These are phyloP conservation scores for Filobasidium wieringae DNA, from an alignment of 768 basidiomycete genomes.

Conservation along the genomic window DNA sequence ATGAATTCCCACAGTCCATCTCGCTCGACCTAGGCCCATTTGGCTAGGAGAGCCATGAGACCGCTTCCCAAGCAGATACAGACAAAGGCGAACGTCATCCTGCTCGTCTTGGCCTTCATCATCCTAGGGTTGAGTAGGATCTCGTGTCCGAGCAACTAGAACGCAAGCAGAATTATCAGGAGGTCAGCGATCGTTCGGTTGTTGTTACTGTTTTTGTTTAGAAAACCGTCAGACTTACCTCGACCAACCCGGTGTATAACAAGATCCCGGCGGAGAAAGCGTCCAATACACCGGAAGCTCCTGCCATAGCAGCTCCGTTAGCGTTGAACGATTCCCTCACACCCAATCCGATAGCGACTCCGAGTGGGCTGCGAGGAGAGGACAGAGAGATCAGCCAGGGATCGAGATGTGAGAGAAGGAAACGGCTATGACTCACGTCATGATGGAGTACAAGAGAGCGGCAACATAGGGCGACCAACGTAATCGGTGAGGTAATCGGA, in stretches of 20 bases:
- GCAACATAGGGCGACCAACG: conserved; percentile 30
- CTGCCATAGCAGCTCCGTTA: conserved; percentile 56
- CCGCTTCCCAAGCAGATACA: conserved; percentile 72
- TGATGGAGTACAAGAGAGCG: conserved; percentile 29
- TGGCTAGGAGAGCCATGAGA: conserved; percentile 80
- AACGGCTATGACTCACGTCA: conserved; percentile 19
- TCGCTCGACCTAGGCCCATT: conserved; percentile 57
- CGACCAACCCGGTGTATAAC: conserved; percentile 41
- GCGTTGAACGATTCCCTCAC: conserved; percentile 64
- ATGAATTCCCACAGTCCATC: too few species aligned
- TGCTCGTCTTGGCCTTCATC: conserved; percentile 54
- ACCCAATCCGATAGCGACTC: conserved; percentile 66
- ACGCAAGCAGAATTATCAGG: too few species aligned
- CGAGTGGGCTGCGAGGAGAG: conserved; percentile 74
- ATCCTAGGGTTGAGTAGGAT: conserved; percentile 83
- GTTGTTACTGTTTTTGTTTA: not conserved
- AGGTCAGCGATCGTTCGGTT: too few species aligned
- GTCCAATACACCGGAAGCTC: conserved; percentile 77
- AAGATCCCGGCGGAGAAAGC: conserved; percentile 76
- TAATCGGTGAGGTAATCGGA: conserved; percentile 42
- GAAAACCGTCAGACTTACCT: conserved; percentile 7
- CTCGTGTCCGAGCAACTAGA: conserved; percentile 72
- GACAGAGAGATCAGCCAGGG: conserved; percentile 40
- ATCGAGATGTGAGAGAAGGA: conserved; percentile 46
- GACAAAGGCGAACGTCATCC: conserved; percentile 59